Evolutionary conservation across 2,329 filamentous ascomycete species (phyloP).

Genomic region (Colletotrichum orchidophilum): DNA sequence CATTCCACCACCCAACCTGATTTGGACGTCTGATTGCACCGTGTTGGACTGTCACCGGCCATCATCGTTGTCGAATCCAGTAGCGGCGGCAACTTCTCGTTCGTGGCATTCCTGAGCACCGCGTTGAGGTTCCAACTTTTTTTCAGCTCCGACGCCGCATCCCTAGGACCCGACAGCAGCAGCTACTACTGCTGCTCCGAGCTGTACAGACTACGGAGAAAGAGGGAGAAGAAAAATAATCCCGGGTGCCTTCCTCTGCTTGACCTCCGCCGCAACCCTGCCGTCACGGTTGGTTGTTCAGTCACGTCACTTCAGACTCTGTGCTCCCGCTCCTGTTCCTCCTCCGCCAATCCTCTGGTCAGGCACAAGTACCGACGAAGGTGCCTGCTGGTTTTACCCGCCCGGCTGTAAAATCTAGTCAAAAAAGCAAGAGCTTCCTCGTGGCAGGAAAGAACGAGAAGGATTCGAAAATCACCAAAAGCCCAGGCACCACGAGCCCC

Average conservation of each 20-base stretch:
- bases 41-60: background rate
- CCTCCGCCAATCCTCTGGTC: background rate
- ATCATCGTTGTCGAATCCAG: background rate
- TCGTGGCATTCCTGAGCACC: constrained; percentile 14
- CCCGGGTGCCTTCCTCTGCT: background rate
- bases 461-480: background rate
- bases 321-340: background rate
- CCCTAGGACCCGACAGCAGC: constrained; percentile 22
- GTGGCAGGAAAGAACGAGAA: constrained; percentile 32
- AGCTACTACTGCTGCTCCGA: constrained; percentile 1
- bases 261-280: background rate
- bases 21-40: background rate
- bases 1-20: background rate
- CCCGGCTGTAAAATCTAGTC: background rate
- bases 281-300: background rate
- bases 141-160: constrained; percentile 34
- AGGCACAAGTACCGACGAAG: background rate
- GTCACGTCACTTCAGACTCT: background rate
- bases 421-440: background rate
- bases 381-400: background rate
- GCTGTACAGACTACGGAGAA: background rate
- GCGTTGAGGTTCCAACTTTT: constrained; percentile 7
- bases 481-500: background rate
- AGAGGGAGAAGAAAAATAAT: background rate
- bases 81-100: background rate